Base-by-base conservation (phyloP, 805 yeast species). In the Kodamaea jinghongensis region DNA sequence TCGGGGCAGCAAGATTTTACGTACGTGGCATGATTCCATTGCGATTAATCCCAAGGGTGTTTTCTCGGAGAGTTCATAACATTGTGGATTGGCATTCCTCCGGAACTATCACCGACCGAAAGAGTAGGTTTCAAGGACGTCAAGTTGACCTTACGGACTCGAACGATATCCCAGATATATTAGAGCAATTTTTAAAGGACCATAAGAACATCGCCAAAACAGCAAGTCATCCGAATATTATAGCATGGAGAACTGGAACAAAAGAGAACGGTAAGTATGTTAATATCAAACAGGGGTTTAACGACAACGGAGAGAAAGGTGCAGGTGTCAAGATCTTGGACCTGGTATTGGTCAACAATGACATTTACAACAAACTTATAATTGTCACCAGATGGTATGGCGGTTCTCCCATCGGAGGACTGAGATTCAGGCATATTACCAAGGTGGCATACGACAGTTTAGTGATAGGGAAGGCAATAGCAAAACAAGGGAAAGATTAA, bases 311-410 rank as follows among this genome's bases (percentile, higher is more conserved):
- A 0, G 96, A 86, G 52, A 70, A 76, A 4, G 90, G 89, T 1
- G 84, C 90, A 0, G 95, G 93, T 0, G 55, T 67, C 11, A 59
- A 83, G 42, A 47, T 86, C 7, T 52, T 83, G 17, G 61, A 61
- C 40, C 75, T 77, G 8, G 53, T 84, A 3, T 46, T 85, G 13
- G 78, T 76, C 14, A 60, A 76, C 22, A 56, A 74, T 5, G 60
- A 73, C 28, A 39, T 79, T 9, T 58, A 70, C 3, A 81, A 83
- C 52, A 73, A 79, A 0, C 50, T 86, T 12, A 73, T 86, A 1
- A 79, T 86, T 17, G 93, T 83, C 0, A 76, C 86, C 0, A 56
- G 96, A 44, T 86, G 95, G 95, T 83, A 83, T 53, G 91, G 91
- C 1, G 95, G 95, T 0, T 70, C 71, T 0, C 86, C 85, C 3